phyloP scores from a whole-genome alignment of 345 rosid species.

The Boechera stricta region DNA sequence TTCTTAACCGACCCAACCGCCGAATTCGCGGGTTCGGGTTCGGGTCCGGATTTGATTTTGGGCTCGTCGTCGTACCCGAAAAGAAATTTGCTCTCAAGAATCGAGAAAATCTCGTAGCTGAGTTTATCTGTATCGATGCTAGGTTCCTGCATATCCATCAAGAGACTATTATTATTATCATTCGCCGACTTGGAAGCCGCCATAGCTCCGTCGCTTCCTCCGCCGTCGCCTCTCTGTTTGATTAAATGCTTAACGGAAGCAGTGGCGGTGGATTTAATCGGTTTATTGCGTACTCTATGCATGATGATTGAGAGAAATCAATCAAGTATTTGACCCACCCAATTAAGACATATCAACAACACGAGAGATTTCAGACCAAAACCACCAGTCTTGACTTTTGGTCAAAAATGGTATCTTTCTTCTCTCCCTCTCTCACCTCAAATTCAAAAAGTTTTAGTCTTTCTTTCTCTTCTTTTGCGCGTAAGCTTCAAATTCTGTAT shows the following conservation, averaged over 20 bases:
- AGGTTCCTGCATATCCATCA: constrained; percentile 79
- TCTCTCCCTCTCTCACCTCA: neutral
- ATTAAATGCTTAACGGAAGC: constrained; percentile 8
- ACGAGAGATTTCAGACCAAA: constrained; percentile 28
- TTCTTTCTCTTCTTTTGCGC: constrained; percentile 17
- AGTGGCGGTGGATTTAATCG: constrained; percentile 20
- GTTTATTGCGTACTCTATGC: constrained; percentile 46
- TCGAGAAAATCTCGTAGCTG: constrained; percentile 95
- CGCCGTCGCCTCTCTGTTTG: constrained; percentile 32
- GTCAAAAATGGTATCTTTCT: constrained; percentile 26
- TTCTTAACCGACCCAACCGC: constrained; percentile 58
- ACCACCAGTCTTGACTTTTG: neutral
- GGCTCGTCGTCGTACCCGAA: constrained; percentile 82
- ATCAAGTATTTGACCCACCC: neutral
- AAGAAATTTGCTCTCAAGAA: constrained; percentile 88
- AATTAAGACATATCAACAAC: constrained; percentile 28
- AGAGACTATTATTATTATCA: constrained; percentile 34
- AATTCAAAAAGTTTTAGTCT: constrained; percentile 17
- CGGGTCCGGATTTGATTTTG: constrained; percentile 54
- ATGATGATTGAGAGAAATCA: constrained; percentile 30
- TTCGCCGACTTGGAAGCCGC: constrained; percentile 51
- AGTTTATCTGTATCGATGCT: constrained; percentile 95
- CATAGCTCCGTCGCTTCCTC: constrained; percentile 45
- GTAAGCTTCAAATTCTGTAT: constrained; percentile 28
- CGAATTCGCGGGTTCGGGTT: constrained; percentile 46